Evolutionary conservation across 1,284 basidiomycete genomes (phyloP).

Genomic region (Leccinum griseonigrum): DNA sequence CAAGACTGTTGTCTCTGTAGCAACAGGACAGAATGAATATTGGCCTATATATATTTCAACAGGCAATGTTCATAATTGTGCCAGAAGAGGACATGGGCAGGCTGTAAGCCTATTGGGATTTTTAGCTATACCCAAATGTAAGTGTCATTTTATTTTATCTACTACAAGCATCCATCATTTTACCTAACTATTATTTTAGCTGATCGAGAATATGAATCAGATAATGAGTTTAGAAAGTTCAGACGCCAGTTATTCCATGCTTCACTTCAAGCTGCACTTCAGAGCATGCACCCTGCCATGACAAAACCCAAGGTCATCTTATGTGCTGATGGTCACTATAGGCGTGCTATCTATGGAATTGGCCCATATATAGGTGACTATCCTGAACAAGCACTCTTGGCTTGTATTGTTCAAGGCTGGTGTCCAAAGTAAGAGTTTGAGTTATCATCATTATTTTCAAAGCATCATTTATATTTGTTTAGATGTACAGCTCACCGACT

Average conservation of each 20-base stretch:
- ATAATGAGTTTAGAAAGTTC: no score
- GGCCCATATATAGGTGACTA: background rate
- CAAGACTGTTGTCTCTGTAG: slow-evolving; percentile 6
- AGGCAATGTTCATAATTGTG: background rate
- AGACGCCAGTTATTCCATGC: no score
- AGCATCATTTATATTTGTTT: background rate
- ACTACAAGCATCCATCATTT: background rate
- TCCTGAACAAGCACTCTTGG: background rate
- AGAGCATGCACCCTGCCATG: no score
- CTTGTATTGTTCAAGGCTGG: background rate
- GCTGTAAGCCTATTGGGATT: background rate
- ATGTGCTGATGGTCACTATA: no score
- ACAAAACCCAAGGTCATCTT: no score
- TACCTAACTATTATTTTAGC: background rate
- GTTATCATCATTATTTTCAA: background rate
- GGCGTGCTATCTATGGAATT: background rate
- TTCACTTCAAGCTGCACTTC: no score
- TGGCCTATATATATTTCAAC: background rate
- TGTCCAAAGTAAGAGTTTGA: background rate
- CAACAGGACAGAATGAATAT: slow-evolving; percentile 1
- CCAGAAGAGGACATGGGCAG: background rate
- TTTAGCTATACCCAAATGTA: background rate
- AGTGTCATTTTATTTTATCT: background rate
- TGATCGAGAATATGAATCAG: background rate
- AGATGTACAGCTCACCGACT: background rate